Conservation (phyloP, 2,329 filamentous ascomycete species). For the Exophiala spinifera region DNA sequence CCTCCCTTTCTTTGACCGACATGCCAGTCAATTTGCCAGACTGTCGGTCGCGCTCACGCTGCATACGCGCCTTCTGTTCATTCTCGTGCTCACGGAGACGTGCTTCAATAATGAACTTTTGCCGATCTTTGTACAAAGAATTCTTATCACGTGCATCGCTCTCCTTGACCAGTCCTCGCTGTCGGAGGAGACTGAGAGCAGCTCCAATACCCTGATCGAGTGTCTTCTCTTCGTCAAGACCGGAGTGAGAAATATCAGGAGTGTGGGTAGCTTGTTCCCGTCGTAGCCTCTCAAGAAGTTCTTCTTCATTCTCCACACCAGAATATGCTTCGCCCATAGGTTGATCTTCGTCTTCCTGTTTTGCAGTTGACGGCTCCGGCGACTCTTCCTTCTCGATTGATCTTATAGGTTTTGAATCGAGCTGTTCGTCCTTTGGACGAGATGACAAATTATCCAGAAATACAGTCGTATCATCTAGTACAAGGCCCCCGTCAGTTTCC, state of each 20-base stretch:
- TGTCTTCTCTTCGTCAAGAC: slow-evolving; percentile 80
- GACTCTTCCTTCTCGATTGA: slow-evolving; percentile 19
- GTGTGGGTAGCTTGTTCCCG: slow-evolving; percentile 46
- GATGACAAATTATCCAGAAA: slow-evolving; percentile 80
- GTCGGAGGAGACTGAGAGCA: slow-evolving; percentile 75
- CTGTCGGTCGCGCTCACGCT: slow-evolving; percentile 83
- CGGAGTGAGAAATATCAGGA: slow-evolving; percentile 60
- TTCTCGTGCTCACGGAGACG: slow-evolving; percentile 72
- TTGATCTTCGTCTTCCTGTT: slow-evolving; percentile 47
- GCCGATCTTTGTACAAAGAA: slow-evolving; percentile 64
- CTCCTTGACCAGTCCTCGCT: slow-evolving; percentile 75
- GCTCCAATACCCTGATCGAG: slow-evolving; percentile 76
- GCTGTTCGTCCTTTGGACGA: slow-evolving; percentile 56
- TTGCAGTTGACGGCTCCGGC: slow-evolving; percentile 33
- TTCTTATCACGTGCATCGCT: slow-evolving; percentile 63
- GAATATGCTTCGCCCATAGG: slow-evolving; percentile 54
- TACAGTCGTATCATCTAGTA: slow-evolving; percentile 95
- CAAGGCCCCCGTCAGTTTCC: slow-evolving; percentile 62
- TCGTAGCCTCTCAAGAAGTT: slow-evolving; percentile 49
- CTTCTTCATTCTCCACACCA: slow-evolving; percentile 50
- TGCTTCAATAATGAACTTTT: slow-evolving; percentile 77
- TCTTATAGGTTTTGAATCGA: slow-evolving; percentile 16
- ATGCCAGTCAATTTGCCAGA: slow-evolving; percentile 81
- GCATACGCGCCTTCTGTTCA: slow-evolving; percentile 72
- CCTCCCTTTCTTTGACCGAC: slow-evolving; percentile 87